These are phyloP conservation scores for Tuber brumale DNA, from an alignment of 495 filamentous ascomycete genomes.

Conservation along the genomic window DNA sequence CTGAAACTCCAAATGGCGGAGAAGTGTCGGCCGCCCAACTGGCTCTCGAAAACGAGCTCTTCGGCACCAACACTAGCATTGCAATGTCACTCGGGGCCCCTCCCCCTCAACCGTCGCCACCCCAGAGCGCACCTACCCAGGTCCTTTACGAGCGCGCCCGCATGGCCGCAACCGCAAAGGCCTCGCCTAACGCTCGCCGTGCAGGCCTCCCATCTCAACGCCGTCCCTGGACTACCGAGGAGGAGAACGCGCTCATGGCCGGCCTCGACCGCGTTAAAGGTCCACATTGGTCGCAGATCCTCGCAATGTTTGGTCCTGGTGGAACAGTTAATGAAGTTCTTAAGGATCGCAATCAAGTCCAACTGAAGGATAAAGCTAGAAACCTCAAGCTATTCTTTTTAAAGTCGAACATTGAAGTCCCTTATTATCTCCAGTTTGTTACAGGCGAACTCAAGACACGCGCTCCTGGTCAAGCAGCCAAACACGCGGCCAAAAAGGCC, in stretches of 20 bases:
- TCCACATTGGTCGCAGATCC: conserved; percentile 92
- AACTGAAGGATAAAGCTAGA: conserved; percentile 90
- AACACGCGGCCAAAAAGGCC: conserved; percentile 66
- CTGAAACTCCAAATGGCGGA: conserved; percentile 22
- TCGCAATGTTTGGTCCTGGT: conserved; percentile 76
- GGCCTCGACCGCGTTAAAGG: conserved; percentile 87
- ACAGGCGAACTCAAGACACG: conserved; percentile 91
- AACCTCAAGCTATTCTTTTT: conserved; percentile 94
- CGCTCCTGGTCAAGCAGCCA: conserved; percentile 73
- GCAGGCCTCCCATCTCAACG: conserved; percentile 76
- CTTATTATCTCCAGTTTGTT: conserved; percentile 81
- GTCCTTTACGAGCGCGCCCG: conserved; percentile 76
- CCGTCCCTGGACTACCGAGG: conserved; percentile 80
- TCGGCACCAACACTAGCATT: conserved; percentile 39
- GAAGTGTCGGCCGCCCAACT: conserved; percentile 22
- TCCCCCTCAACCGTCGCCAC: conserved; percentile 44
- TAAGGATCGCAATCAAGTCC: conserved; percentile 89
- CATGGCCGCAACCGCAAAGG: conserved; percentile 71
- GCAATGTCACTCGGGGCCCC: conserved; percentile 40
- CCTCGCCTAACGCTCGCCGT: conserved; percentile 64
- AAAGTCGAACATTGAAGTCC: conserved; percentile 88
- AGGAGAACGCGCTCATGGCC: conserved; percentile 88
- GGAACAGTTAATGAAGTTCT: conserved; percentile 77
- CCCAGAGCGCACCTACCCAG: conserved; percentile 70
- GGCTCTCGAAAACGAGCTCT: conserved; percentile 36